These are phyloP conservation scores for Rhododendron henanense DNA, from an alignment of 148 eudicot species.

Conservation along the genomic window DNA sequence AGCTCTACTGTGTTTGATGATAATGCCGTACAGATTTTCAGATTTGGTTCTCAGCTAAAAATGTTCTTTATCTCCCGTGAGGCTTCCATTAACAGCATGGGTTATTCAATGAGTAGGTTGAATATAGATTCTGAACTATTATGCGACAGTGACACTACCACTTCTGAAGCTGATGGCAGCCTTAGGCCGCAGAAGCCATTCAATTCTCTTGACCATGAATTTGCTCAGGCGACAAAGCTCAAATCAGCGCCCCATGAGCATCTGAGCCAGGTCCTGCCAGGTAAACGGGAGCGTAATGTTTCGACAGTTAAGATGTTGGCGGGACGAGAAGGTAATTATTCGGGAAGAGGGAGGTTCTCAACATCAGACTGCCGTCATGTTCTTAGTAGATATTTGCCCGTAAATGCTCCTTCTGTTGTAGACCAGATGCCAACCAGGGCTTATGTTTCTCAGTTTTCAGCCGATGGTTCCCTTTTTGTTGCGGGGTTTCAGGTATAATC, in stretches of 20 bases:
- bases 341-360: constrained; percentile 65
- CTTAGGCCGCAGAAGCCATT: not conserved
- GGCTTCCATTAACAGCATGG: constrained; percentile 28
- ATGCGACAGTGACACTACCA: constrained; percentile 11
- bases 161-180: constrained; percentile 19
- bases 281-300: constrained; percentile 33
- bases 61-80: constrained; percentile 22
- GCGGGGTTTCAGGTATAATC: constrained; percentile 79
- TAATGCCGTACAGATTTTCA: constrained; percentile 33
- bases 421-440: constrained; percentile 71
- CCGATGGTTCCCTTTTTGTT: constrained; percentile 74
- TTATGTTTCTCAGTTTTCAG: constrained; percentile 83
- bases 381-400: constrained; percentile 70
- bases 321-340: constrained; percentile 71
- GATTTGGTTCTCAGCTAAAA: constrained; percentile 39
- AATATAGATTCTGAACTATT: constrained; percentile 12
- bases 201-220: constrained; percentile 55
- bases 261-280: constrained; percentile 28
- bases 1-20: not conserved
- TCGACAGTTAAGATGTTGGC: constrained; percentile 70
- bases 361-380: constrained; percentile 63
- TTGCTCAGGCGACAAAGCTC: constrained; percentile 73
- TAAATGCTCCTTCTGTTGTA: constrained; percentile 50
- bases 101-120: constrained; percentile 44
- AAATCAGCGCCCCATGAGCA: constrained; percentile 55